Percentiles rank a stretch among this genome's conserved stretches.
Conservation (phyloP, 768 basidiomycete genomes). For the Leccinum uliginosum region DNA sequence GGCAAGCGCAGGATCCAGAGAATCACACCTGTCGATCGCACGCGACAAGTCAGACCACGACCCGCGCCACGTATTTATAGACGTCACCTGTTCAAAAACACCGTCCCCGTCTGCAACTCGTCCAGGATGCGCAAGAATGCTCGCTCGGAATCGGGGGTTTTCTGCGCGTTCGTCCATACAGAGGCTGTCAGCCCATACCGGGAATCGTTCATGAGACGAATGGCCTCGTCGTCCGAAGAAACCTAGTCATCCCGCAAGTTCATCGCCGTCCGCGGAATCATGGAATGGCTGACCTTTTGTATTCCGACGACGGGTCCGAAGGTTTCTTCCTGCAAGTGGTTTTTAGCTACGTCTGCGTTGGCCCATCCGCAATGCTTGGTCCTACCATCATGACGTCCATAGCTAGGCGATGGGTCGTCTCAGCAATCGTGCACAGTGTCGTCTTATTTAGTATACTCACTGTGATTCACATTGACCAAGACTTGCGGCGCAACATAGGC, state of each 20-base stretch:
- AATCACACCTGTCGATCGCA: conserved; percentile 62
- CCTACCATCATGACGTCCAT: conserved; percentile 92
- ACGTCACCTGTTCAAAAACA: conserved; percentile 79
- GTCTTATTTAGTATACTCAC: conserved; percentile 41
- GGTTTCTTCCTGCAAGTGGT: conserved; percentile 63
- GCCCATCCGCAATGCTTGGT: neutral
- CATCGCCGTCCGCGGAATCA: neutral
- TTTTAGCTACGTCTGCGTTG: neutral
- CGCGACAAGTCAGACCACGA: neutral
- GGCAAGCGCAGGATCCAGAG: conserved; percentile 84
- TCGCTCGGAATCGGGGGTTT: conserved; percentile 54
- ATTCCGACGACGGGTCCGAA: conserved; percentile 95
- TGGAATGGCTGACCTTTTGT: conserved; percentile 57
- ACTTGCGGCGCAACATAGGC: conserved; percentile 92
- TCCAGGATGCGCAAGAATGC: conserved; percentile 62
- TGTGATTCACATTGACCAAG: conserved; percentile 81
- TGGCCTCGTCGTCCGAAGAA: conserved; percentile 80
- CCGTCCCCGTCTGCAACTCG: conserved; percentile 84
- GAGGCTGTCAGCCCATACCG: conserved; percentile 93
- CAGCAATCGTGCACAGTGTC: conserved; percentile 1
- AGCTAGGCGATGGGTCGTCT: conserved; percentile 35
- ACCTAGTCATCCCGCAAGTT: conserved; percentile 41
- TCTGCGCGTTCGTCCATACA: conserved; percentile 79
- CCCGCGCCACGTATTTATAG: neutral
- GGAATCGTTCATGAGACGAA: conserved; percentile 94